Percentiles rank a stretch among this genome's conserved stretches.
Conservation (phyloP, 352 stramenopile genomes). For the Hyaloperonospora arabidopsidis region DNA sequence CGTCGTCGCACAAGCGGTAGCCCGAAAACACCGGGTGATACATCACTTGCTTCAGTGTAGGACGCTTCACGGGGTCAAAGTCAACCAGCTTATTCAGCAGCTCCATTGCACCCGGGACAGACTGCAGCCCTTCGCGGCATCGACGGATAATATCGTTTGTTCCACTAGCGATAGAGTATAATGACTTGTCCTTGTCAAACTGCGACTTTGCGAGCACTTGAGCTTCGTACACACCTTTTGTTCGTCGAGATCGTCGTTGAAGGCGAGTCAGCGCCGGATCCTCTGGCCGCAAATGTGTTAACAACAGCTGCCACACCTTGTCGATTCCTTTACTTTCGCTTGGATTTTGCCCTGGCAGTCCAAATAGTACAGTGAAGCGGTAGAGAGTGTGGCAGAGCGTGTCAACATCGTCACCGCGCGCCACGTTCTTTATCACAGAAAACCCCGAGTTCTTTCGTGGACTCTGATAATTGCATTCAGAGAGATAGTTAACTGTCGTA, state of each 20-base stretch:
- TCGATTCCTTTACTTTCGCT: constrained; percentile 31
- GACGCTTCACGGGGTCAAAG: constrained; percentile 53
- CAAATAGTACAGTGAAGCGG: constrained; percentile 94
- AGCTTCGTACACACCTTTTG: constrained; percentile 5
- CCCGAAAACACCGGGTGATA: constrained; percentile 49
- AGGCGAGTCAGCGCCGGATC: constrained; percentile 13
- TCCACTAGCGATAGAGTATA: constrained; percentile 46
- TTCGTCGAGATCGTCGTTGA: constrained; percentile 20
- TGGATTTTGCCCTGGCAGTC: constrained; percentile 64
- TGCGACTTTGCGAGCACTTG: constrained; percentile 18
- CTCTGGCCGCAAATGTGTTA: constrained; percentile 56
- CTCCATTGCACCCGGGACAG: constrained; percentile 35
- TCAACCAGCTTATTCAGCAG: constrained; percentile 48
- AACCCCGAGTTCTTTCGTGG: constrained; percentile 52
- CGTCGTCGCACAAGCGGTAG: constrained; percentile 17
- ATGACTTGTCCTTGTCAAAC: constrained; percentile 36
- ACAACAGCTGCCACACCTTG: constrained; percentile 49
- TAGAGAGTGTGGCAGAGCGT: constrained; percentile 94
- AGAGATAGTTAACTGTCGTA: not conserved
- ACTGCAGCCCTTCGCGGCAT: constrained; percentile 41
- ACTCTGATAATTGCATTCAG: constrained; percentile 18
- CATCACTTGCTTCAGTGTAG: constrained; percentile 62
- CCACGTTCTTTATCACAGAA: constrained; percentile 54
- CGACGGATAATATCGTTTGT: constrained; percentile 42
- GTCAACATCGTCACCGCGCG: constrained; percentile 60